Conservation (phyloP, 164 flowering plant genomes). For the Kingdonia uniflora region DNA sequence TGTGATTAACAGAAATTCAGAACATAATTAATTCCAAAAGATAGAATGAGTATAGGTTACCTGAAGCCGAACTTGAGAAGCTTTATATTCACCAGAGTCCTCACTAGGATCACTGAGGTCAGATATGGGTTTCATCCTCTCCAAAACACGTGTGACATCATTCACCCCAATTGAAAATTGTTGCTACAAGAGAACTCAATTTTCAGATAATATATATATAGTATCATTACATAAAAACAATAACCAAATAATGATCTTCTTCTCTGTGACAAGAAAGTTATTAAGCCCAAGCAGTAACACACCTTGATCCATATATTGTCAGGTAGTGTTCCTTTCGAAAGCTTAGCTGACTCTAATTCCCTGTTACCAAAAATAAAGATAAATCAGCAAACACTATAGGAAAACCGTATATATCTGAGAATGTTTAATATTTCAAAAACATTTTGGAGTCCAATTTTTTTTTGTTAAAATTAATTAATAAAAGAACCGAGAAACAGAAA, state of each 20-base stretch:
- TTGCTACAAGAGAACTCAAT: constrained; percentile 31
- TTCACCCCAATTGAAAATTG: constrained; percentile 82
- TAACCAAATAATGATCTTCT: not conserved
- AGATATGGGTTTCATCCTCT: constrained; percentile 43
- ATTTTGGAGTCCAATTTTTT: no score
- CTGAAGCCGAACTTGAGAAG: constrained; percentile 44
- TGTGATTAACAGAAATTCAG: no score
- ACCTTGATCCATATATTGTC: constrained; percentile 85
- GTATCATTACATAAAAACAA: not conserved
- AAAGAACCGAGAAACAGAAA: no score
- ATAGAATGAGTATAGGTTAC: constrained; percentile 13
- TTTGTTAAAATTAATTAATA: no score
- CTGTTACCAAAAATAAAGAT: constrained; percentile 19
- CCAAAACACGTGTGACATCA: constrained; percentile 77
- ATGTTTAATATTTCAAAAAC: no score
- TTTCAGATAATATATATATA: not conserved
- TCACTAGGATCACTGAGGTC: constrained; percentile 6
- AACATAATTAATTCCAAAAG: not conserved
- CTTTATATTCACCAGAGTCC: constrained; percentile 13
- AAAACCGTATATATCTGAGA: no score
- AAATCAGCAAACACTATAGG: no score
- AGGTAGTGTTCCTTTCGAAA: constrained; percentile 32
- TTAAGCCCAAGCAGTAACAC: not conserved
- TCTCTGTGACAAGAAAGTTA: not conserved
- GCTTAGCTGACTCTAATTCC: constrained; percentile 43